Evolutionary conservation across 345 rosid species (phyloP).

Genomic region (Carallia pectinifolia): DNA sequence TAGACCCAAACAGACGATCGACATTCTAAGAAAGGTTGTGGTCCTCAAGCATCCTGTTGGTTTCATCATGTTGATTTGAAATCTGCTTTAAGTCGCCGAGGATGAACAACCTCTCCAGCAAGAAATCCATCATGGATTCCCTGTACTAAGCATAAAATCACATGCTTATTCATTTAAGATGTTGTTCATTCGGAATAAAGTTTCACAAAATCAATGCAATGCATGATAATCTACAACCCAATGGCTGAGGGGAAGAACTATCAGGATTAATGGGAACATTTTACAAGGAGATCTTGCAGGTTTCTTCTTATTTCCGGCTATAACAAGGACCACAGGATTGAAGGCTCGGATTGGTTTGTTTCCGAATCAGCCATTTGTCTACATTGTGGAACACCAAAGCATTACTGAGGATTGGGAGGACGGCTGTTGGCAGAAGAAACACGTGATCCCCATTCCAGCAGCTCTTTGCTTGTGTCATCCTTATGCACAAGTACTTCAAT

Average conservation of each 20-base stretch:
- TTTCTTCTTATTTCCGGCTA: constrained; percentile 5
- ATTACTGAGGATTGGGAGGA: constrained; percentile 67
- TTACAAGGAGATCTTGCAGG: not conserved
- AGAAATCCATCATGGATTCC: no score
- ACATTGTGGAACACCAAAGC: not conserved
- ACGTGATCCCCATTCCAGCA: constrained; percentile 79
- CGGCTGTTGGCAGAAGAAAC: constrained; percentile 68
- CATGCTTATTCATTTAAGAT: no score
- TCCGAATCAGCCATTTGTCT: not conserved
- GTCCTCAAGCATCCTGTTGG: no score
- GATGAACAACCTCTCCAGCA: no score
- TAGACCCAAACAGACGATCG: no score
- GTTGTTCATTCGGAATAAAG: not conserved
- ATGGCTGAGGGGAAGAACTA: not conserved
- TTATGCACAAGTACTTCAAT: constrained; percentile 63
- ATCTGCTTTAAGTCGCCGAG: no score
- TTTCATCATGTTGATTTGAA: no score
- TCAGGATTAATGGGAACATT: not conserved
- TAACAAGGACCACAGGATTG: not conserved
- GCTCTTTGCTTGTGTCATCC: constrained; percentile 82
- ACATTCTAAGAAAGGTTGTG: no score
- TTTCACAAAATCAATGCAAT: not conserved
- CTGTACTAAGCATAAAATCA: no score
- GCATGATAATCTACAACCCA: not conserved
- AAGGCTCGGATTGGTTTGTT: not conserved